Base-by-base conservation (phyloP, 495 filamentous ascomycete genomes). In the Hypoxylon lenormandii region DNA sequence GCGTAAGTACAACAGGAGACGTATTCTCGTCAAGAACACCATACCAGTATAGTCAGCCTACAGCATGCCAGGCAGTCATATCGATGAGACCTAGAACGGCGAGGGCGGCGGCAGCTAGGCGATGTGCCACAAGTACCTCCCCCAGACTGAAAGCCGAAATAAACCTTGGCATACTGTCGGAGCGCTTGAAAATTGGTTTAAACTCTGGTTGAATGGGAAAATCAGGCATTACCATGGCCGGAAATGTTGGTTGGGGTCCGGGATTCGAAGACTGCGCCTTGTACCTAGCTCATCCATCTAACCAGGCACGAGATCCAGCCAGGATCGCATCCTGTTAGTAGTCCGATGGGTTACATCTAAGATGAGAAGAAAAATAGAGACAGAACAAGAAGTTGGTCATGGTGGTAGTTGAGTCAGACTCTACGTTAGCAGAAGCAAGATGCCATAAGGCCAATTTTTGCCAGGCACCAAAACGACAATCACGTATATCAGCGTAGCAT, bases 181-280 rank as follows among this genome's bases (percentile, higher is more conserved):
- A 13, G 33, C 47, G 36, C 18, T 47, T 26, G 48, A 62, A 43
- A 62, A 48, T 54, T 18, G 40, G 45, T 48, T 43, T 53, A 18
- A 11, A 37, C 33, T 62, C 63, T 28, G 45, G 62, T 47, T 37
- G 21, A 48, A 47, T 15, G 59, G 26, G 28, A 36, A 40, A 53
- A 37, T 48, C 36, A 16, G 52, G 58, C 46, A 46, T 58, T 62
- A 49, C 45, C 46, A 63, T 52, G 62, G 62, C 42, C 55, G 26
- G 54, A 40, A 48, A 52, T 62, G 68, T 66, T 66, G 46, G 68
- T 63, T 66, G 62, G 68, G 58, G 68, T 63, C 68, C 16, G 62
- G 68, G 62, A 59, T 66, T 59, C 33, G 30, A 58, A 40, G 38
- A 55, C 68, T 71, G 68, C 68, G 68, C 68, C 68, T 51, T 71